phyloP scores from a whole-genome alignment of 345 rosid species.

The Geranium brycei region DNA sequence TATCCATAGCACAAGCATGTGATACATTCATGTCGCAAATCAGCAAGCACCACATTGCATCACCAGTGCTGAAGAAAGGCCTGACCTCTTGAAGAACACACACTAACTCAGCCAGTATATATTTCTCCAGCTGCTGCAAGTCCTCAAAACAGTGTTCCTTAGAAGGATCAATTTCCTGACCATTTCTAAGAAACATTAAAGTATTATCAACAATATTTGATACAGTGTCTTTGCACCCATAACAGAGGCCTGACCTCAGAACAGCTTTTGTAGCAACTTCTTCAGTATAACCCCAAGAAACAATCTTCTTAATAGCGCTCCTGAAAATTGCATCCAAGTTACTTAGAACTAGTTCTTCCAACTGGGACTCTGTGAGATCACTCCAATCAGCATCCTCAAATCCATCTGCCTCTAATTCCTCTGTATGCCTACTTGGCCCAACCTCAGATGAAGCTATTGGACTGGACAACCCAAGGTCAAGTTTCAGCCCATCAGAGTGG shows the following conservation, averaged over 20 bases:
- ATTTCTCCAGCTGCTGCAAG: constrained; percentile 62
- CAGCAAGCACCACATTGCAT: constrained; percentile 96
- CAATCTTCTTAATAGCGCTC: constrained; percentile 51
- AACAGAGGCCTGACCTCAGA: constrained; percentile 54
- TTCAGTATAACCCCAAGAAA: constrained; percentile 40
- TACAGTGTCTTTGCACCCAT: constrained; percentile 48
- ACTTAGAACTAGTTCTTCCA: constrained; percentile 60
- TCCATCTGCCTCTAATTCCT: constrained; percentile 38
- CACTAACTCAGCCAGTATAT: constrained; percentile 76
- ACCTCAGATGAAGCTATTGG: constrained; percentile 25
- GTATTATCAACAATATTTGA: constrained; percentile 67
- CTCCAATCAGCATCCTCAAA: constrained; percentile 67
- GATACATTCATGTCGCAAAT: constrained; percentile 92
- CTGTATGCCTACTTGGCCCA: constrained; percentile 30
- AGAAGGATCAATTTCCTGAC: constrained; percentile 33
- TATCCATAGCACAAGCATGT: constrained; percentile 84
- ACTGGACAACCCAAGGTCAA: constrained; percentile 47
- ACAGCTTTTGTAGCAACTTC: constrained; percentile 51
- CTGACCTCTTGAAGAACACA: constrained; percentile 72
- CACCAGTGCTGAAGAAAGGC: constrained; percentile 77
- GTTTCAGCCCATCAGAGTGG: constrained; percentile 39
- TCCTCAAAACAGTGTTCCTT: constrained; percentile 44
- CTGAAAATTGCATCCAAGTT: constrained; percentile 52
- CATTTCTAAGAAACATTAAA: constrained; percentile 47
- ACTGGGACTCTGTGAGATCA: constrained; percentile 56